These are phyloP conservation scores for Paspalum notatum DNA, from an alignment of 176 grass and related monocot species.

Conservation along the genomic window DNA sequence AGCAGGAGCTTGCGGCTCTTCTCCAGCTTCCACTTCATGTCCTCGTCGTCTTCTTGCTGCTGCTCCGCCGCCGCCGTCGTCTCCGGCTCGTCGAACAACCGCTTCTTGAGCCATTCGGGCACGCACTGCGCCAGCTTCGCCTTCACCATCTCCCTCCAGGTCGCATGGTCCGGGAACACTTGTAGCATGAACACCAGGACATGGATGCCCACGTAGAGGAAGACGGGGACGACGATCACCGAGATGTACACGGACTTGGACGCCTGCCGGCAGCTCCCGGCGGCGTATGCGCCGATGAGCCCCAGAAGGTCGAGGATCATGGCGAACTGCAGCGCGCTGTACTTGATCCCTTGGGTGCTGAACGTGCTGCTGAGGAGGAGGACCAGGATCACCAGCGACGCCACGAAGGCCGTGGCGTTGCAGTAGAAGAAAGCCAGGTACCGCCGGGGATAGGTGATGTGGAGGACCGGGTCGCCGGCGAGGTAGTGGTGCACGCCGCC, in stretches of 20 bases:
- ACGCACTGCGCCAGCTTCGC: background rate
- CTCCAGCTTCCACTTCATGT: too few relatives aligned
- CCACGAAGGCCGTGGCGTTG: constrained; percentile 55
- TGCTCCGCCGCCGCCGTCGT: too few relatives aligned
- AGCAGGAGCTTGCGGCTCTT: too few relatives aligned
- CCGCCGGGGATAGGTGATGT: constrained; percentile 22
- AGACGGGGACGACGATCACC: constrained; percentile 35
- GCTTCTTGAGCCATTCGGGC: background rate
- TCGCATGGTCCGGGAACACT: background rate
- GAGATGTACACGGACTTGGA: constrained; percentile 51
- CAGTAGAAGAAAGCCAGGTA: constrained; percentile 60
- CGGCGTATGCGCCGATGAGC: constrained; percentile 49
- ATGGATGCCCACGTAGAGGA: constrained; percentile 43
- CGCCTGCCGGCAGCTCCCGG: constrained; percentile 38
- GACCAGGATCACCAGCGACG: constrained; percentile 54
- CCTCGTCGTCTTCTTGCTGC: too few relatives aligned
- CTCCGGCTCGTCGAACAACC: too few relatives aligned
- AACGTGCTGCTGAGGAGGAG: constrained; percentile 54
- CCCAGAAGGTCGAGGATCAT: constrained; percentile 58
- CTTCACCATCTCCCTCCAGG: background rate
- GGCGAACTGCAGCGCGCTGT: constrained; percentile 45
- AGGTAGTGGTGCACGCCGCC: constrained; percentile 27
- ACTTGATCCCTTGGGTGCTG: constrained; percentile 45
- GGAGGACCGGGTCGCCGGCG: constrained; percentile 42
- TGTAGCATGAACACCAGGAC: constrained; percentile 44